Evolutionary conservation across 768 basidiomycete species (phyloP), one percentile per base, ranked within the genome.

Genomic region (Auricularia sp.): DNA sequence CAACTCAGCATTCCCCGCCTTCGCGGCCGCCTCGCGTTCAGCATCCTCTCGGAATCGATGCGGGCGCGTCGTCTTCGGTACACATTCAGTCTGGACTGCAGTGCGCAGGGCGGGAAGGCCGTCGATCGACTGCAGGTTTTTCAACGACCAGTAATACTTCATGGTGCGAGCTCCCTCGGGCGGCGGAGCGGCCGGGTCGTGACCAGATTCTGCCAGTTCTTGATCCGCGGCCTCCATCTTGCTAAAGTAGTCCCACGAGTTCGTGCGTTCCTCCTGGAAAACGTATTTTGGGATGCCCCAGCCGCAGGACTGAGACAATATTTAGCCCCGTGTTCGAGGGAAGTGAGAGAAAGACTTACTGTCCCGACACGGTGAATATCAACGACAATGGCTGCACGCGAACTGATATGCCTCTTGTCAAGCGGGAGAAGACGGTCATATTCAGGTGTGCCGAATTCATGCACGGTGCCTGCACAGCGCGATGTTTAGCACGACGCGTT

Each of bases 371-470:
- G 83, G 71, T 82, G 76, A 10, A 89, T 79, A 67, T 87, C 81
- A 18, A 89, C 70, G 63, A 86, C 76, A 67, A 89, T 85, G 39
- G 82, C 78, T 3, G 85, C 79, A 29, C 87, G 81, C 0, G 86
- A 85, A 21, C 87, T 86, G 3, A 82, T 77, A 65, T 79, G 77
- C 10, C 86, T 80, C 37, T 71, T 72, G 33, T 75, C 74, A 0
- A 75, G 71, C 0, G 83, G 79, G 24, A 89, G 77, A 51, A 83
- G 77, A 0, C 70, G 72, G 63, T 85, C 77, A 68, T 85, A 89
- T 67, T 86, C 85, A 1, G 81, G 79, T 1, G 83, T 82, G 3
- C 85, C 87, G 68, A 84, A 83, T 69, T 89, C 86, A 66, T 86
- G 76, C 14, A 82, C 81, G 1, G 78, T 79, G 8, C 85, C 88